Conservation (phyloP, 2,329 filamentous ascomycete genomes). For the Pezicula neosporulosa region DNA sequence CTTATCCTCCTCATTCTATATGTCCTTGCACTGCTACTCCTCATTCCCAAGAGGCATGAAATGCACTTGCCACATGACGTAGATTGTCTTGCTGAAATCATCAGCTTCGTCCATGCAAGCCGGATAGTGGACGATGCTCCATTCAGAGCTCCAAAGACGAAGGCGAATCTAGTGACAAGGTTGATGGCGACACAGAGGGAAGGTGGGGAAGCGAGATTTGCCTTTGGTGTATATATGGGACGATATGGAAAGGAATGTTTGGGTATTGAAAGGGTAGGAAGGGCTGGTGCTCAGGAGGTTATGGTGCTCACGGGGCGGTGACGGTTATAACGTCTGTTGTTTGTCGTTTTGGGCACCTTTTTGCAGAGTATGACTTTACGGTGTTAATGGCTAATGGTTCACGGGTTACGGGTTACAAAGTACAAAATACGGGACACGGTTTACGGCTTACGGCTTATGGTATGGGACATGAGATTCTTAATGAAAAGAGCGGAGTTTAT, state of each 20-base stretch:
- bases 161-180: constrained; percentile 64
- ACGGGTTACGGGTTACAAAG: background rate
- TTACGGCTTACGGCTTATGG: constrained; percentile 6
- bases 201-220: constrained; percentile 18
- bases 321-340: background rate
- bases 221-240: constrained; percentile 23
- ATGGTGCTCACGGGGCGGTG: constrained; percentile 9
- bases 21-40: constrained; percentile 55
- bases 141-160: constrained; percentile 66
- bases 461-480: background rate
- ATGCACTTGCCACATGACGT: constrained; percentile 72
- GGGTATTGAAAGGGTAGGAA: constrained; percentile 26
- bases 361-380: constrained; percentile 1
- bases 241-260: constrained; percentile 21
- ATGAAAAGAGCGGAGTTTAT: background rate
- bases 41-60: constrained; percentile 58
- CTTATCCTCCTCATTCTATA: constrained; percentile 71
- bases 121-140: constrained; percentile 69
- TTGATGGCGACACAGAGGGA: constrained; percentile 39
- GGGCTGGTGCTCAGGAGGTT: constrained; percentile 9
- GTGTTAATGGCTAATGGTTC: constrained; percentile 9
- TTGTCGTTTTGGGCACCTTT: background rate
- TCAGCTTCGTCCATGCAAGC: constrained; percentile 73
- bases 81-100: constrained; percentile 69
- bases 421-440: background rate